phyloP scores from a whole-genome alignment of 2,329 filamentous ascomycete genomes.

The Corynespora cassiicola region DNA sequence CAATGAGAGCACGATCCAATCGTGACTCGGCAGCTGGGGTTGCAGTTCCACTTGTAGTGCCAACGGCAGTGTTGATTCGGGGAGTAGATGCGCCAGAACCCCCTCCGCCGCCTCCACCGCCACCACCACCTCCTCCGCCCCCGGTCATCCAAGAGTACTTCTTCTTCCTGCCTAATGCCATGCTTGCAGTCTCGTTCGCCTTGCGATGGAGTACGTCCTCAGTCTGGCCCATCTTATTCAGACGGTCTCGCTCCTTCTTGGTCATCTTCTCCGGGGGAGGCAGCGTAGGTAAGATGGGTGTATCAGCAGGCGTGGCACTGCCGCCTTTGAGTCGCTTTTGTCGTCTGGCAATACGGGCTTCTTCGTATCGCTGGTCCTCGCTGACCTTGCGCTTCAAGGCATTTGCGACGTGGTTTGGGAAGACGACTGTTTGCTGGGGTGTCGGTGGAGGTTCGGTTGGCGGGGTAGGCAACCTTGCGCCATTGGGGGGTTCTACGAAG shows the following conservation, averaged over 20 bases:
- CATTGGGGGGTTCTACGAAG: constrained; percentile 38
- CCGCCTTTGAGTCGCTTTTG: constrained; percentile 46
- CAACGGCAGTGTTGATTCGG: constrained; percentile 28
- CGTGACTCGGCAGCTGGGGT: constrained; percentile 29
- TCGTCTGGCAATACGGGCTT: constrained; percentile 61
- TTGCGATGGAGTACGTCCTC: constrained; percentile 81
- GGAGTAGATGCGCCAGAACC: constrained; percentile 42
- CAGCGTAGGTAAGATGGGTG: constrained; percentile 28
- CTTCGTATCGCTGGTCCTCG: constrained; percentile 74
- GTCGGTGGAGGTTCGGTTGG: constrained; percentile 56
- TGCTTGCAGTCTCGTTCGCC: constrained; percentile 84
- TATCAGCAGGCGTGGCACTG: constrained; percentile 33
- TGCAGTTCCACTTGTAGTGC: constrained; percentile 29
- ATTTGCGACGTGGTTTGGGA: constrained; percentile 68
- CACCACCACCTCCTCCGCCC: constrained; percentile 55
- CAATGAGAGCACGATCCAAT: constrained; percentile 55
- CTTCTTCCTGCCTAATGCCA: constrained; percentile 74
- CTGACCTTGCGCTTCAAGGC: constrained; percentile 38
- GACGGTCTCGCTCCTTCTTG: constrained; percentile 86
- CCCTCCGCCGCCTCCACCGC: constrained; percentile 44
- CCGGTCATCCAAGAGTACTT: constrained; percentile 79
- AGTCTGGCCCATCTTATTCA: constrained; percentile 74
- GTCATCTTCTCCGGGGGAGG: constrained; percentile 61
- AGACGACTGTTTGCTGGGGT: constrained; percentile 55
- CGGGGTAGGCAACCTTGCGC: constrained; percentile 53